Evolutionary conservation across 2,329 filamentous ascomycete genomes (phyloP).

Genomic region (Penicillium sp.): DNA sequence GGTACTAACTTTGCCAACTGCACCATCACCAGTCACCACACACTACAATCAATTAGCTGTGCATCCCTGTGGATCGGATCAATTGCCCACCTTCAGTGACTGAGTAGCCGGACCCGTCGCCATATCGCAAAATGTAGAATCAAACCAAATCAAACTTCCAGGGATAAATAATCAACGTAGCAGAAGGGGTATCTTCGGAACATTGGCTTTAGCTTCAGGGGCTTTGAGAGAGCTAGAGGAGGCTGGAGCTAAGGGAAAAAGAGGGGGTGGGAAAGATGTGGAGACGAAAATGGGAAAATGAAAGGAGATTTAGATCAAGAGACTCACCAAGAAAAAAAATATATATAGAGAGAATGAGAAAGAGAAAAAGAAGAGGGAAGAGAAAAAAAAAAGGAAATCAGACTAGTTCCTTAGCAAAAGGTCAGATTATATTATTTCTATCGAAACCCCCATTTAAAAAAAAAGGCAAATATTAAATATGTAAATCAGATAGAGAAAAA

Average conservation of each 20-base stretch:
- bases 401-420: conserved; percentile 3
- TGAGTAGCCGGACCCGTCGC: conserved; percentile 84
- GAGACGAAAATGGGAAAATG: conserved; percentile 15
- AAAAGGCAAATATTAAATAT: no score
- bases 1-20: conserved; percentile 84
- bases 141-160: background rate
- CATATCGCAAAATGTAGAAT: conserved; percentile 40
- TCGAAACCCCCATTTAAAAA: no score
- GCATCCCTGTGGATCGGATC: conserved; percentile 17
- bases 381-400: background rate
- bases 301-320: conserved; percentile 5
- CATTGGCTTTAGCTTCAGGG: conserved; percentile 17
- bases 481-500: no score
- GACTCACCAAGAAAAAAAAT: conserved; percentile 1
- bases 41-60: conserved; percentile 62
- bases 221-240: conserved; percentile 9
- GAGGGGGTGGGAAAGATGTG: conserved; percentile 14
- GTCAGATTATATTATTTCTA: background rate
- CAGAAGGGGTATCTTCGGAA: conserved; percentile 1
- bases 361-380: background rate
- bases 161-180: background rate
- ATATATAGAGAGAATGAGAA: background rate
- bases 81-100: conserved; percentile 74
- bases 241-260: conserved; percentile 19
- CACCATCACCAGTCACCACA: conserved; percentile 98